These are phyloP conservation scores for Mucor mucedo DNA, from an alignment of 371 early-diverging fungal species.

Conservation along the genomic window DNA sequence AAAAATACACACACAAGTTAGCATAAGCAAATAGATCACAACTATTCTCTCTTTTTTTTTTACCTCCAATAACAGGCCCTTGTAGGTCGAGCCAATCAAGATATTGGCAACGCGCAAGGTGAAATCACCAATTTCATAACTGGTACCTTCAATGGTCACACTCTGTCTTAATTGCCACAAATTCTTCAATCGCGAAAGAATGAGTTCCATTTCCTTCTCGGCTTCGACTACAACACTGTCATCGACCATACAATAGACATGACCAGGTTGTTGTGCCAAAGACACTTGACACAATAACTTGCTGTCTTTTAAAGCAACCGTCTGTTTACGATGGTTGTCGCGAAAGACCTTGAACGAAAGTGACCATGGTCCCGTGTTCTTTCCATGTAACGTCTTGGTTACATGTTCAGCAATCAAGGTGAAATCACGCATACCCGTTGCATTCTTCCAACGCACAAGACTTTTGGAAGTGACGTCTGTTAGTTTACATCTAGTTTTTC, in stretches of 20 bases:
- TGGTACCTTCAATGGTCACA: constrained; percentile 54
- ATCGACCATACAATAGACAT: constrained; percentile 60
- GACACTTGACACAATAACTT: constrained; percentile 54
- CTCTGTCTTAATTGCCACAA: constrained; percentile 55
- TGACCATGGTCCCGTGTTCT: constrained; percentile 55
- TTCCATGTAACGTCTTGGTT: constrained; percentile 54
- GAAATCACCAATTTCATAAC: constrained; percentile 59
- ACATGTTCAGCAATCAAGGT: constrained; percentile 53
- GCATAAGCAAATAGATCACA: neutral
- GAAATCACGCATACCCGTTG: constrained; percentile 58
- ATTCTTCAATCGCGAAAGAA: constrained; percentile 54
- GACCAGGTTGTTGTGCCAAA: constrained; percentile 50
- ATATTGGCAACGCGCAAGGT: constrained; percentile 58
- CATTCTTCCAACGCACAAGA: constrained; percentile 60
- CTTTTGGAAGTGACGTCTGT: constrained; percentile 18
- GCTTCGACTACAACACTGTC: constrained; percentile 57
- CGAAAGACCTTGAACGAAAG: constrained; percentile 53
- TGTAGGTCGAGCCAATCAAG: constrained; percentile 52
- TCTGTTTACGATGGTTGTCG: constrained; percentile 35
- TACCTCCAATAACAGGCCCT: constrained; percentile 56
- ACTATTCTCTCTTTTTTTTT: neutral
- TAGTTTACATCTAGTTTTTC: neutral
- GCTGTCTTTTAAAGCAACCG: constrained; percentile 33
- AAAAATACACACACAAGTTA: neutral
- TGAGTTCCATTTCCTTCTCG: constrained; percentile 55